Evolutionary conservation across 345 rosid genomes (phyloP).

Genomic region (Salix dunnii): DNA sequence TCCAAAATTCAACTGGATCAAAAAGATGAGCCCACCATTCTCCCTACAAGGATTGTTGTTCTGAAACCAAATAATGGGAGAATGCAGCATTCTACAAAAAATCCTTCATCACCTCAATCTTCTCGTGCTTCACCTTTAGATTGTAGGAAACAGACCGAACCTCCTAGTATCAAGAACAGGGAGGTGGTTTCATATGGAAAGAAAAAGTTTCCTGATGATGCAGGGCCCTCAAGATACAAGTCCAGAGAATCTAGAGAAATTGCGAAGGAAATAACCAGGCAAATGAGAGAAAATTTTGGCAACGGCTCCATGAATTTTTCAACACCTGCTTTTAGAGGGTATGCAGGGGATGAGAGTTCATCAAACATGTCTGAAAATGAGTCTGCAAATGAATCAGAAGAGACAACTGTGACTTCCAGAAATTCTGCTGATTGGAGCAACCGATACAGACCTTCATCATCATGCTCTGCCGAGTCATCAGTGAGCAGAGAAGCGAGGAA

Average conservation of each 20-base stretch:
- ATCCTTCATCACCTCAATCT: constrained; percentile 45
- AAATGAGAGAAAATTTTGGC: constrained; percentile 48
- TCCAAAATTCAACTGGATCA: constrained; percentile 40
- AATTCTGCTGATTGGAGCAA: constrained; percentile 39
- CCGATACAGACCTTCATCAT: constrained; percentile 38
- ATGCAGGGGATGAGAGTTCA: constrained; percentile 79
- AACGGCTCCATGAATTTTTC: constrained; percentile 42
- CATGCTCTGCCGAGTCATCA: constrained; percentile 57
- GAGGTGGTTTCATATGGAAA: constrained; percentile 33
- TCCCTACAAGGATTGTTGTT: constrained; percentile 82
- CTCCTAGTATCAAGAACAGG: constrained; percentile 37
- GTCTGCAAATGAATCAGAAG: constrained; percentile 65
- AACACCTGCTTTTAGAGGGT: constrained; percentile 53
- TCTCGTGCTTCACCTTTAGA: constrained; percentile 50
- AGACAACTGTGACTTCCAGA: constrained; percentile 38
- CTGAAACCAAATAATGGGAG: constrained; percentile 79
- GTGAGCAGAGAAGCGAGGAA: constrained; percentile 81
- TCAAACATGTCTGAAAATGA: constrained; percentile 59
- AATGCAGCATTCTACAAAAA: constrained; percentile 40
- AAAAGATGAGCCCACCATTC: constrained; percentile 31
- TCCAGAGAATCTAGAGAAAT: constrained; percentile 65
- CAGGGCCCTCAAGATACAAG: constrained; percentile 46
- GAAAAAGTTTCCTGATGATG: constrained; percentile 44
- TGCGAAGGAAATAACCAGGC: constrained; percentile 59
- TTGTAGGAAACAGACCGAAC: constrained; percentile 28